Conservation (phyloP, 306 rosid species). For the Begonia peltatifolia region DNA sequence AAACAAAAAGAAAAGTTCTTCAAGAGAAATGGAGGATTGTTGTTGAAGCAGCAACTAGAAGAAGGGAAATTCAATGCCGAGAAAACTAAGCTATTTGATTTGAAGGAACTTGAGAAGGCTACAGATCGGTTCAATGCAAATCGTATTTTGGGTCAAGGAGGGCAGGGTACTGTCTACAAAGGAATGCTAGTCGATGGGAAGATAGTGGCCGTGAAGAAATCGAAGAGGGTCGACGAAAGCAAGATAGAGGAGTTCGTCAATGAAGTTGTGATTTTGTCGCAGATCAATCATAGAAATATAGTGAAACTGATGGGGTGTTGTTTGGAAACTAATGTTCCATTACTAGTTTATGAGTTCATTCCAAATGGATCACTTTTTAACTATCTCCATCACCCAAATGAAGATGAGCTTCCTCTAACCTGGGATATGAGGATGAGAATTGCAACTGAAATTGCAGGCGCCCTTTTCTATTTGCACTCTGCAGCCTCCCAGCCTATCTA, state of each 20-base stretch:
- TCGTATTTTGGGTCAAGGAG: conserved; percentile 21
- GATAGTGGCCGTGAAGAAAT: conserved; percentile 23
- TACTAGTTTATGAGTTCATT: conserved; percentile 45
- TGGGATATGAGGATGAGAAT: conserved; percentile 34
- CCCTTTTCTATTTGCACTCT: conserved; percentile 49
- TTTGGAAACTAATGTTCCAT: conserved; percentile 38
- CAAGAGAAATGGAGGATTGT: conserved; percentile 44
- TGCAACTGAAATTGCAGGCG: conserved; percentile 58
- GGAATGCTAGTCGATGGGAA: conserved; percentile 16
- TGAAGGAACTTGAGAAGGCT: conserved; percentile 35
- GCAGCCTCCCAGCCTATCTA: conserved; percentile 45
- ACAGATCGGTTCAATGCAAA: conserved; percentile 14
- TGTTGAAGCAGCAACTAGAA: conserved; percentile 27
- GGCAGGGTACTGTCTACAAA: conserved; percentile 19
- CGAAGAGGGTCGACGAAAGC: conserved; percentile 19
- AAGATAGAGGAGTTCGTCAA: conserved; percentile 23
- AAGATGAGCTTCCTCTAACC: conserved; percentile 16
- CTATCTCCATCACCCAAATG: conserved; percentile 21
- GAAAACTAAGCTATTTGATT: conserved; percentile 24
- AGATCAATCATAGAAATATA: conserved; percentile 38
- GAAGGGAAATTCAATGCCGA: conserved; percentile 12
- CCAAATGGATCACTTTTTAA: conserved; percentile 42
- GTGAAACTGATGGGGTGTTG: conserved; percentile 35
- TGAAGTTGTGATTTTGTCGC: conserved; percentile 35
- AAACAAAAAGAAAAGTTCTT: conserved; percentile 19